Evolutionary conservation across 169 alveolate genomes (phyloP).

Genomic region (Eimeria sp.): DNA sequence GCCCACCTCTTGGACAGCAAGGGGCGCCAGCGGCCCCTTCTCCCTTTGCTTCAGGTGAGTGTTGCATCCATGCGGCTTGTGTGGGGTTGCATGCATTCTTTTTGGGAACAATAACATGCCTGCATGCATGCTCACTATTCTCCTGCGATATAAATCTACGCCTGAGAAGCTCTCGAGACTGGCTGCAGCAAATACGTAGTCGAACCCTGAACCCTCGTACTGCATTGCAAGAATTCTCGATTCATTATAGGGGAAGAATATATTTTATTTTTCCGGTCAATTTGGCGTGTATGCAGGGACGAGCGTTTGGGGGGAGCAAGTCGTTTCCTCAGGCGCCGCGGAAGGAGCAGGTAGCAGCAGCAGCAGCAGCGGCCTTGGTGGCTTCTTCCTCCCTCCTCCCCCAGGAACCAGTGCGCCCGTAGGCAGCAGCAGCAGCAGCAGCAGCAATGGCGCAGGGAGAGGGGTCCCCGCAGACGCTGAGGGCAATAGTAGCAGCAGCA

Average conservation of each 20-base stretch:
- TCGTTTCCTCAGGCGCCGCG: background rate
- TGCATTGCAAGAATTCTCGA: too few relatives aligned
- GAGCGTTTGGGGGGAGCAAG: slow-evolving; percentile 33
- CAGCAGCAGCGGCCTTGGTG: slow-evolving; percentile 21
- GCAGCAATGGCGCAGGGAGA: slow-evolving; percentile 20
- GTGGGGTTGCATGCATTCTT: background rate
- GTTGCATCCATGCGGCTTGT: background rate
- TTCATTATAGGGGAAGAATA: background rate
- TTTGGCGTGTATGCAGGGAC: slow-evolving; percentile 1
- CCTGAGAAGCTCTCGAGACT: background rate
- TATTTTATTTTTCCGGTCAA: background rate
- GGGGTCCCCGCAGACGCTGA: background rate
- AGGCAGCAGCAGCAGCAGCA: slow-evolving; percentile 42
- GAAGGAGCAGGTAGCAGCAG: background rate
- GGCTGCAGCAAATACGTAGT: background rate
- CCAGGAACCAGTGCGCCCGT: slow-evolving; percentile 1
- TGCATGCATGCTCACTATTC: background rate
- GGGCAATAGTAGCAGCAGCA: background rate
- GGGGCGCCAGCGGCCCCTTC: slow-evolving; percentile 17
- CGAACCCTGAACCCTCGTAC: too few relatives aligned
- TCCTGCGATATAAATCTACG: background rate
- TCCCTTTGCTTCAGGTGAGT: slow-evolving; percentile 54
- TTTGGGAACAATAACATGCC: too few relatives aligned
- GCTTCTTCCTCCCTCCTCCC: slow-evolving; percentile 49
- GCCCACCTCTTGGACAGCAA: slow-evolving; percentile 22